Conservation (phyloP, 2,329 filamentous ascomycete genomes). For the Trichophyton schoenleinii region DNA sequence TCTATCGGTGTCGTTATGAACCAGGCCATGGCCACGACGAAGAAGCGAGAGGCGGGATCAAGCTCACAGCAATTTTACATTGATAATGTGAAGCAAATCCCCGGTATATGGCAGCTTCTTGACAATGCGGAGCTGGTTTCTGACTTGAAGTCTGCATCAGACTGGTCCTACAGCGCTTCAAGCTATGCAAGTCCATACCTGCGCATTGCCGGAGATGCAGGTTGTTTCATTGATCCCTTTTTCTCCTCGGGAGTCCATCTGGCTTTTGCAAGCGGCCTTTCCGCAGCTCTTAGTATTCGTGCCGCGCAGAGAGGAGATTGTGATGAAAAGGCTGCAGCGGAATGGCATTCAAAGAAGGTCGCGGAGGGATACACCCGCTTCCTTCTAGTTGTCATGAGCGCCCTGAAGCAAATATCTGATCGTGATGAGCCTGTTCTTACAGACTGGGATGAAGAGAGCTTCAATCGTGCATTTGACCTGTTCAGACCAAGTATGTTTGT, state of each 20-base stretch:
- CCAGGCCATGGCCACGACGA: slow-evolving; percentile 26
- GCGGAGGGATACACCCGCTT: slow-evolving; percentile 38
- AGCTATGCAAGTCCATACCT: slow-evolving; percentile 30
- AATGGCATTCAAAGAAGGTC: slow-evolving; percentile 36
- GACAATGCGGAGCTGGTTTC: slow-evolving; percentile 23
- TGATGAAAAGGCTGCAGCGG: slow-evolving; percentile 24
- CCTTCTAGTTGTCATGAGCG: slow-evolving; percentile 23
- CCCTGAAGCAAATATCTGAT: background rate
- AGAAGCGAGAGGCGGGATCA: slow-evolving; percentile 23
- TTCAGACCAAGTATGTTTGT: background rate
- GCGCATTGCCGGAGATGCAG: slow-evolving; percentile 37
- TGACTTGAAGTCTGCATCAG: slow-evolving; percentile 32
- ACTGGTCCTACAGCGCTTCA: slow-evolving; percentile 38
- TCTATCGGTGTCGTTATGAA: slow-evolving; percentile 36
- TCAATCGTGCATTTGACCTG: background rate
- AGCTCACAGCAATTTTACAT: slow-evolving; percentile 24
- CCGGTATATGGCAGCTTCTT: slow-evolving; percentile 23
- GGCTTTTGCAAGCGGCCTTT: slow-evolving; percentile 32
- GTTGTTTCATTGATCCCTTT: slow-evolving; percentile 39
- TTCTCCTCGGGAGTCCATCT: slow-evolving; percentile 41
- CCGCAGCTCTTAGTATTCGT: slow-evolving; percentile 35
- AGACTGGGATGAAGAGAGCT: background rate
- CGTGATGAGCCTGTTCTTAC: background rate
- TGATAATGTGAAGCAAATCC: slow-evolving; percentile 21
- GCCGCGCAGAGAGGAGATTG: slow-evolving; percentile 30